Evolutionary conservation across 768 basidiomycete genomes (phyloP), one percentile per base, ranked within the genome.

Genomic region (Daedaleopsis sinensis): DNA sequence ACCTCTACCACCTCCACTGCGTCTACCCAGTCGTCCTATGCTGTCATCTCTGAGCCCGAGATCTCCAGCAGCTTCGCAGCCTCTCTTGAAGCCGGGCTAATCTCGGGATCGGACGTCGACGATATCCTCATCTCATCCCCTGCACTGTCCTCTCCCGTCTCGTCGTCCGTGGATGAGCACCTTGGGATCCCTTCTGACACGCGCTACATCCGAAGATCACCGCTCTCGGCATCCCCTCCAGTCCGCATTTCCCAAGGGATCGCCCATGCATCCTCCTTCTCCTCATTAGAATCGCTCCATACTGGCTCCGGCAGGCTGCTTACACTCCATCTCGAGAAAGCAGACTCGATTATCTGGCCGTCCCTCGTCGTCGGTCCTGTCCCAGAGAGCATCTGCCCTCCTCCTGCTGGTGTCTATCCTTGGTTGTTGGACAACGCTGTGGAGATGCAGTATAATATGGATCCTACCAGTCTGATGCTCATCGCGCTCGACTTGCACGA

Each of bases 11-110:
- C 87, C 7, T 92, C 91, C 10, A 90, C 89, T 1, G 77, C 86
- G 0, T 92, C 90, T 4, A 89, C 89, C 0, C 89, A 85, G 32
- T 93, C 91, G 19, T 93, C 91, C 0, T 93, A 86, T 67, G 91
- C 91, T 5, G 81, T 91, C 58, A 80, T 93, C 10, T 92, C 91
- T n/a, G 91, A 93, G 66, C 86, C 85, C 2, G 91, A 93, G 65
- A 88, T 93, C 54, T 91, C 91, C 5, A 92, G 90, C 74, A 90
- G 88, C 71, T 92, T 93, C 65, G 89, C 90, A 1, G 90, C 89
- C 7, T 93, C 91, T 32, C 80, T 93, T 4, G 91, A 91, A 69
- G 89, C 88, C 65, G 86, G 79, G 15, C 86, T 85, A 27, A 80
- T 82, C 12, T 92, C 91, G 23, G 57, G 62, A 21, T 63, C 62